phyloP scores from a whole-genome alignment of 805 yeast species.

The Candida peoriensis region DNA sequence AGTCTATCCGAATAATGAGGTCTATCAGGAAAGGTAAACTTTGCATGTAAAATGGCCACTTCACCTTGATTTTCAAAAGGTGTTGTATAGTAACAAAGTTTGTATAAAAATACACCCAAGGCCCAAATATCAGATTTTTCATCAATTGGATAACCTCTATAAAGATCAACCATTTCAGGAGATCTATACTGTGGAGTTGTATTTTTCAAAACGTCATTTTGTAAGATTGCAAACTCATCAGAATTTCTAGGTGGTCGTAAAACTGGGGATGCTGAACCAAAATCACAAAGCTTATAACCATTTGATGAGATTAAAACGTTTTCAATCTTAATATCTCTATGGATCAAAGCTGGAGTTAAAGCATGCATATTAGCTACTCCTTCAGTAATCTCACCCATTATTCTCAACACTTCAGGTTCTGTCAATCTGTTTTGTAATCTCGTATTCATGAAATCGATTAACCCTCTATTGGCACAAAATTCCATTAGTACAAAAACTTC shows the following conservation, averaged over 20 bases:
- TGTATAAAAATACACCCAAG: conserved; percentile 70
- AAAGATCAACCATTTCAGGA: conserved; percentile 79
- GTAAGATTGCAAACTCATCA: conserved; percentile 54
- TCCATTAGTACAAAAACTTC: conserved; percentile 82
- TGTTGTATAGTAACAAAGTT: conserved; percentile 74
- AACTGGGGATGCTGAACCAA: conserved; percentile 71
- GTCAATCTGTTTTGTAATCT: conserved; percentile 60
- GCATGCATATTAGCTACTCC: conserved; percentile 81
- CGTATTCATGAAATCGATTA: conserved; percentile 77
- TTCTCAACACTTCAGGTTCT: conserved; percentile 62
- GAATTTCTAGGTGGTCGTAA: conserved; percentile 57
- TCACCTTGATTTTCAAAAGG: conserved; percentile 73
- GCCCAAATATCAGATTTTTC: conserved; percentile 89
- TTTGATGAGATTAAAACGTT: conserved; percentile 61
- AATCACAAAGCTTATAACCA: conserved; percentile 72
- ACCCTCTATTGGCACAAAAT: conserved; percentile 67
- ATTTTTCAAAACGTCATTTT: conserved; percentile 67
- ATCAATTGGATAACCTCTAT: conserved; percentile 64
- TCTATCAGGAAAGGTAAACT: conserved; percentile 44
- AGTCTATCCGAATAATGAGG: conserved; percentile 59
- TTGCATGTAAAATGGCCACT: conserved; percentile 53
- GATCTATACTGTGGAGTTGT: conserved; percentile 84
- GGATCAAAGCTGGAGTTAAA: conserved; percentile 63
- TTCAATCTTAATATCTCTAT: conserved; percentile 79
- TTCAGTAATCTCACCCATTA: conserved; percentile 63